Base-by-base conservation (phyloP, 129 eudicot species). In the Escallonia herrerae region DNA sequence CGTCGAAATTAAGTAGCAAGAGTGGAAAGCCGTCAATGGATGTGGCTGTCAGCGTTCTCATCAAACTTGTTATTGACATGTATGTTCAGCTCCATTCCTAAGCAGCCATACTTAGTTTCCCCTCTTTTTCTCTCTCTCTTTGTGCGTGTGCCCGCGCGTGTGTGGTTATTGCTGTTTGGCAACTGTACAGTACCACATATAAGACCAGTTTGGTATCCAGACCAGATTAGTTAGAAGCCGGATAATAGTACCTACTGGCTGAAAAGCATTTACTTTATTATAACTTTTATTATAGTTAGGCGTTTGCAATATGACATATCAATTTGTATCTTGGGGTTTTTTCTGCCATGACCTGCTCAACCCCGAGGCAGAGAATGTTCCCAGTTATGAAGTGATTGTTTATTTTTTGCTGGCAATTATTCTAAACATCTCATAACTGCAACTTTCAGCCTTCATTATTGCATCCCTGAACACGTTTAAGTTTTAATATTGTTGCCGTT, bases 21-120 rank as follows among this genome's bases (percentile, higher is more conserved):
- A 80, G 90, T 74, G 89, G 96, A 62, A 93, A 72, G 76, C 99
- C 99, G 42, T 83, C 99, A 47, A 80, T 89, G 95, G 99, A 93
- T 74, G 99, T 89, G 79, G 95, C 99, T 73, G 96, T 89, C 71
- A 93, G 99, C 82, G 99, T 93, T 63, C 90, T 93, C 60, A 86
- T 93, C 65, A 93, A 93, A 86, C 96, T 93, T 69, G 91, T 93
- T 62, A 86, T 93, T 63, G 99, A 93, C 90, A 93, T 93, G 99
- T 93, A 93, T 40, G 96, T 66, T 80, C 51, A 56, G 12, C 7
- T 62, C 46, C 66, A 33, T 48, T 61, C 67, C 55, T 62, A 61
- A 15, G 5, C 43, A 47, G 11, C 40, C 44, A 38, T 43, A 22
- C 33, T 22, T 64, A 14, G 55, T 60, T 65, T 40, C 15, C 61